Conservation (phyloP, 495 filamentous ascomycete species). For the Annulohypoxylon bovei region DNA sequence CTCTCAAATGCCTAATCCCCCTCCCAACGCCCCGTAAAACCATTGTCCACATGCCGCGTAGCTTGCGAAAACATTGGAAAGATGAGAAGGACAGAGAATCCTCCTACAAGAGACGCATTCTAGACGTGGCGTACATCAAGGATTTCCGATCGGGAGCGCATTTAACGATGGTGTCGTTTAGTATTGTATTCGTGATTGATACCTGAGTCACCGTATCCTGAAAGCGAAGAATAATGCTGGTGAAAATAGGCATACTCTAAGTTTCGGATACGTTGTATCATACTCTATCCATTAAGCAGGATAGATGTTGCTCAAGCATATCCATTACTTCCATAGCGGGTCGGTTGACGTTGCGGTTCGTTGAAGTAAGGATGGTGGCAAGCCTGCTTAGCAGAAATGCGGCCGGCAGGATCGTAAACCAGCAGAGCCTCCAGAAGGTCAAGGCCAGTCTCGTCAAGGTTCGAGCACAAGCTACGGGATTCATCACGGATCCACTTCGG, state of each 20-base stretch:
- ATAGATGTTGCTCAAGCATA: constrained; percentile 44
- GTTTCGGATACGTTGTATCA: constrained; percentile 6
- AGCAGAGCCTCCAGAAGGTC: constrained; percentile 93
- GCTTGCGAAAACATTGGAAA: constrained; percentile 38
- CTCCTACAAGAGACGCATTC: constrained; percentile 13
- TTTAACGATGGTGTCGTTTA: constrained; percentile 17
- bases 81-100: constrained; percentile 20
- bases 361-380: constrained; percentile 93
- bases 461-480: constrained; percentile 58
- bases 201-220: constrained; percentile 30
- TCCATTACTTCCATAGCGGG: constrained; percentile 51
- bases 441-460: constrained; percentile 77
- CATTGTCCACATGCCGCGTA: constrained; percentile 35
- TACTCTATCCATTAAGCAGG: neutral
- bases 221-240: constrained; percentile 31
- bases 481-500: constrained; percentile 91
- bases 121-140: constrained; percentile 16
- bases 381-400: constrained; percentile 96
- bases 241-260: constrained; percentile 28
- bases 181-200: constrained; percentile 9
- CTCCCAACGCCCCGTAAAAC: constrained; percentile 38
- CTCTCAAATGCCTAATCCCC: constrained; percentile 32
- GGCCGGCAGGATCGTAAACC: constrained; percentile 91
- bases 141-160: constrained; percentile 14
- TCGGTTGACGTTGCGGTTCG: constrained; percentile 60